These are phyloP conservation scores for Neltuma alba DNA, from an alignment of 306 rosid genomes.

Conservation along the genomic window DNA sequence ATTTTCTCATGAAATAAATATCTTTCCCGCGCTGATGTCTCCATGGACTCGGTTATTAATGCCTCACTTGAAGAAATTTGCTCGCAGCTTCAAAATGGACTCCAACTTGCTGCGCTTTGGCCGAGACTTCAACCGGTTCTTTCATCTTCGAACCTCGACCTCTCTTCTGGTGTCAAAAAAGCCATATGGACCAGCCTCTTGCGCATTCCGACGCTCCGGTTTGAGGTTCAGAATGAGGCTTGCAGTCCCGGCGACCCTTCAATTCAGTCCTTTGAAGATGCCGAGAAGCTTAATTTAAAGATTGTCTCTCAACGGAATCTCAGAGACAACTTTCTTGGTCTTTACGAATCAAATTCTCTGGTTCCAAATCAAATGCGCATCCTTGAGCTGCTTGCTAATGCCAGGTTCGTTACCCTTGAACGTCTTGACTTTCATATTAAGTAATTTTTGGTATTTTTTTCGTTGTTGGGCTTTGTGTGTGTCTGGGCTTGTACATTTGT, in stretches of 20 bases:
- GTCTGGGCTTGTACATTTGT: neutral
- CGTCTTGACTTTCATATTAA: neutral
- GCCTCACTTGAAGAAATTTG: conserved; percentile 48
- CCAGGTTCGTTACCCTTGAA: conserved; percentile 46
- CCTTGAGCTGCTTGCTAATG: conserved; percentile 70
- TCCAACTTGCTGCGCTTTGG: conserved; percentile 49
- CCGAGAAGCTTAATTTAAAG: conserved; percentile 55
- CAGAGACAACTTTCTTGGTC: conserved; percentile 66
- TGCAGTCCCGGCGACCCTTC: conserved; percentile 43
- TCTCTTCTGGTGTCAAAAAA: conserved; percentile 48
- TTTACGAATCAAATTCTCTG: conserved; percentile 64
- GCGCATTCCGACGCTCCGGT: conserved; percentile 66
- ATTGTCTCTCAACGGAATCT: conserved; percentile 56
- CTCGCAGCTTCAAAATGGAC: conserved; percentile 32
- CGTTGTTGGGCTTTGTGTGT: neutral
- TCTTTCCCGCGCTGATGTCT: neutral
- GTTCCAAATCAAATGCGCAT: conserved; percentile 52
- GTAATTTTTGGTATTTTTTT: neutral
- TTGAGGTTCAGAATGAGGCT: conserved; percentile 33
- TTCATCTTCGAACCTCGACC: conserved; percentile 46
- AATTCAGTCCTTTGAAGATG: conserved; percentile 49
- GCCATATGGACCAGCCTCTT: conserved; percentile 68
- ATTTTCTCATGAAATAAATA: neutral
- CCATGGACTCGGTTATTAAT: conserved; percentile 40
- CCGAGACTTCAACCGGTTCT: conserved; percentile 45